Base-by-base conservation (phyloP, 2,329 filamentous ascomycete species). In the Sarocladium brachiariae region DNA sequence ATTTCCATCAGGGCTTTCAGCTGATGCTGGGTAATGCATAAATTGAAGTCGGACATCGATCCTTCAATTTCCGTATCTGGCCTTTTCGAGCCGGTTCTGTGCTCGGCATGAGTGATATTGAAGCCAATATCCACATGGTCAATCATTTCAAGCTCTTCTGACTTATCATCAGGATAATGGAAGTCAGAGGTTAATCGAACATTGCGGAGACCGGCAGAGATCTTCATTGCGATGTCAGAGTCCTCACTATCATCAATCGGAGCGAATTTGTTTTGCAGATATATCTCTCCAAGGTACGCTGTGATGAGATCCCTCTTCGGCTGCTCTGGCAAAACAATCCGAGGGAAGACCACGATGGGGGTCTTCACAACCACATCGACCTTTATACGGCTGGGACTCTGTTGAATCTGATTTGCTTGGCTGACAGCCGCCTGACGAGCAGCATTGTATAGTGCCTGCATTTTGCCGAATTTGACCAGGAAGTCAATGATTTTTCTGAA, bases 401-500 rank as follows among this genome's bases (percentile, higher is more conserved):
- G 86, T 62, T 97, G 93, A 5, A 99, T 81, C 62, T 96, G 91
- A 52, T 81, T 95, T 9, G 93, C 95, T 65, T 96, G 91, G 54
- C 88, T 92, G 34, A 93, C 89, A 2, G 95, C 93, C 34, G 92
- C 95, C 67, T 96, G 89, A 30, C 95, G 83, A 11, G 95, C 93
- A 37, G 93, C 92, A 63, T 99, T 99, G 74, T 96, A 99, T 50
- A 99, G 87, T 19, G 93, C 92, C 68, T 99, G 93, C 93, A 99
- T 99, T 69, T 95, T 96, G 54, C 95, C 93, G 65, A 99, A 99
- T 61, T 99, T 99, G 65, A 99, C 90, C 38, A 95, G 75, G 67
- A 99, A 99, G 58, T 95, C 89, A 67, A 99, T 89, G 56, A 99
- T 97, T 70, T 97, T 97, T 49, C 93, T 83, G 74, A 97, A 96